These are phyloP conservation scores for Spongospora subterranea DNA, from an alignment of 208 protist genomes.

Conservation along the genomic window DNA sequence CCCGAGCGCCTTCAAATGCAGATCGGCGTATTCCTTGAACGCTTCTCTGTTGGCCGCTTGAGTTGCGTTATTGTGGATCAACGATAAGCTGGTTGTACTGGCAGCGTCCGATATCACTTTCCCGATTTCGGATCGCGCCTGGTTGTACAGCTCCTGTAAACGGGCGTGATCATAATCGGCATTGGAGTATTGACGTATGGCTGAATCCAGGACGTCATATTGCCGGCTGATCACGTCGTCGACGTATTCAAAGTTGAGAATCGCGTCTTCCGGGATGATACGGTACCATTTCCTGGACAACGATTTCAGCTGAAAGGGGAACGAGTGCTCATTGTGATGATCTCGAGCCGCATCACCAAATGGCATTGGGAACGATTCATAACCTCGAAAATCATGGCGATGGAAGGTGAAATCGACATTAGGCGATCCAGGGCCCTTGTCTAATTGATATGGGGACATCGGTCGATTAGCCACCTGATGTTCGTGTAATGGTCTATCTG, in stretches of 20 bases:
- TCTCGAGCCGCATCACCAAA: no score
- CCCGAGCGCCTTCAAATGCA: slow-evolving; percentile 22
- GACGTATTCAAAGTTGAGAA: slow-evolving; percentile 13
- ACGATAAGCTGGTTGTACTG: not conserved
- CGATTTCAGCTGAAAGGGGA: slow-evolving; percentile 33
- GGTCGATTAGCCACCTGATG: no score
- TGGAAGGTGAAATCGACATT: no score
- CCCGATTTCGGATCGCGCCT: not conserved
- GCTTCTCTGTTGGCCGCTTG: not conserved
- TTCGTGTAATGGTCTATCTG: no score
- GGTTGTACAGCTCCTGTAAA: not conserved
- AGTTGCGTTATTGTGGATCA: not conserved
- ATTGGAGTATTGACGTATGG: not conserved
- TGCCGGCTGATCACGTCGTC: not conserved
- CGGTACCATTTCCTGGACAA: not conserved
- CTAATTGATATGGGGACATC: no score
- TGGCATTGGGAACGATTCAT: no score
- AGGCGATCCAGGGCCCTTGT: no score
- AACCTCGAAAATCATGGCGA: no score
- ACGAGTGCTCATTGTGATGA: not conserved
- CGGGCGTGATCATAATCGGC: not conserved
- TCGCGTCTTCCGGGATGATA: not conserved
- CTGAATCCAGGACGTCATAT: not conserved
- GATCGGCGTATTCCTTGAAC: slow-evolving; percentile 47
- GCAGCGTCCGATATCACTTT: not conserved